Evolutionary conservation across 768 basidiomycete genomes (phyloP), one percentile per base, ranked within the genome.

Genomic region (Neoboletus magnificus): DNA sequence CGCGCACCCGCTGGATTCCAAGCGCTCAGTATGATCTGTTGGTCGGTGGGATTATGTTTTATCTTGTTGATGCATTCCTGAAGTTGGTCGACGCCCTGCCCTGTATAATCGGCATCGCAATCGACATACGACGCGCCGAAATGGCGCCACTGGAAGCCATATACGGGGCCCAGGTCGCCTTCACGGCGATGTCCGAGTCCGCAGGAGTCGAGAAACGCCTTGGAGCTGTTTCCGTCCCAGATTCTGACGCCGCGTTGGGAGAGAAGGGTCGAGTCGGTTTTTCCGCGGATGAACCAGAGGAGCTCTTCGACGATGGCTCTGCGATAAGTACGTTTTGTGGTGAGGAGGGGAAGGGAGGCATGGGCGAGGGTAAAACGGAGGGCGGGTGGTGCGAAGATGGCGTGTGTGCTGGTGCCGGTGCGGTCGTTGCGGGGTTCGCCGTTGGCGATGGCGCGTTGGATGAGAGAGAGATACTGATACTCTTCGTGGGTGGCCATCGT

Each of bases 151-250:
- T 95, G 93, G 67, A 97, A 96, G 27, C 27, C 27, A 27, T 27
- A 27, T 27, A 27, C 27, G 3, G 96, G 96, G 0, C 96, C 96
- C 5, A 99, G 74, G 68, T 98, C 96, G 4, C 96, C 96, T 68
- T 92, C 89, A 8, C 89, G 76, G 32, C 93, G 77, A 68, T 95
- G 87, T 0, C 79, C 80, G 16, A 98, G 71, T 4, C 96, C 96
- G 22, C 91, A 77, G 54, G 81, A 79, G 66, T 93, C 91, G 29
- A 98, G 74, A 66, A 96, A 98, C 61, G 83, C 89, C 57, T 87
- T 83, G 3, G 88, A 87, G 10, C 93, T 95, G 59, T 99, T 98
- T 0, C 95, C 94, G 67, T 98, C 93, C 96, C 96, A 98, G 63
- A 99, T 98, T 70, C 91, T 90, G 57, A 98, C 82, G 50, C 92